Percentiles rank a stretch among this genome's conserved stretches.
Evolutionary conservation across 495 filamentous ascomycete genomes (phyloP).

Genomic region (Neurospora sp.): DNA sequence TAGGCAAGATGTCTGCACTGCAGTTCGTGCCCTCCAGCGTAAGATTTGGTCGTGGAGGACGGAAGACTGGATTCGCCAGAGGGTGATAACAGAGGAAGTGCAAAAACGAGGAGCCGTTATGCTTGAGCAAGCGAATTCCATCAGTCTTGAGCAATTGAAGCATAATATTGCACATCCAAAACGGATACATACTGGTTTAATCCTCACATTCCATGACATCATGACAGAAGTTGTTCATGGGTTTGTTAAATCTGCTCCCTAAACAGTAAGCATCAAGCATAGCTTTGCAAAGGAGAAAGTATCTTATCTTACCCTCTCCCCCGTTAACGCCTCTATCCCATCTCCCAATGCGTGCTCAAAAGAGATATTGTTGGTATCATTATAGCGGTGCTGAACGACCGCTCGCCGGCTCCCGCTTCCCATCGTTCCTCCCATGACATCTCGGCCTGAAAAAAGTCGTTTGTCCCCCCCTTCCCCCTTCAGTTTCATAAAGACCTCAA

Average conservation of each 20-base stretch:
- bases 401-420: background rate
- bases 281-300: background rate
- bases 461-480: background rate
- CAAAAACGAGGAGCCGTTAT: background rate
- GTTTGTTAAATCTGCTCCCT: background rate
- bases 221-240: background rate
- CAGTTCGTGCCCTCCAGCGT: conserved; percentile 75
- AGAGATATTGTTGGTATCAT: background rate
- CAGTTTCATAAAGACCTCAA: no score
- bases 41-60: conserved; percentile 54
- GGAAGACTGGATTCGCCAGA: conserved; percentile 37
- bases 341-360: background rate
- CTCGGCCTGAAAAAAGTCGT: background rate
- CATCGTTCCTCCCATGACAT: background rate
- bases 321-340: background rate
- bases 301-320: background rate
- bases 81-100: conserved; percentile 7
- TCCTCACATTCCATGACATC: background rate
- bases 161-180: background rate
- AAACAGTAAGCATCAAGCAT: background rate
- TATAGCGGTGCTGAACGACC: background rate
- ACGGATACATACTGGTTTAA: background rate
- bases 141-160: background rate
- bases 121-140: background rate
- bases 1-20: conserved; percentile 72